phyloP scores from a whole-genome alignment of 306 rosid genomes.

The Pueraria montana region DNA sequence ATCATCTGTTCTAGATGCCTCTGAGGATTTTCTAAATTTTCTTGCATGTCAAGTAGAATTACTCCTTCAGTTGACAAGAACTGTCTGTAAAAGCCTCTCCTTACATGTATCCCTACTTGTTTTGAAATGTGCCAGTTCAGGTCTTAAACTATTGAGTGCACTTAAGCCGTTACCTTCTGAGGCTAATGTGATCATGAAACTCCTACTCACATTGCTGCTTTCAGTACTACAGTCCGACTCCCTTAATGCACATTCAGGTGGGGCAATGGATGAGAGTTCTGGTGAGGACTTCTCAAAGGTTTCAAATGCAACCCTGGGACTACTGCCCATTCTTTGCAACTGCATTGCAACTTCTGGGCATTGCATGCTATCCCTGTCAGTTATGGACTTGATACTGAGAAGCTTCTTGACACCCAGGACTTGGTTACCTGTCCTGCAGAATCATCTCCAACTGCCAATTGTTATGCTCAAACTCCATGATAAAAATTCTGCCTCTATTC shows the following conservation, averaged over 20 bases:
- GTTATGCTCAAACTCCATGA: slow-evolving; percentile 80
- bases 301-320: slow-evolving; percentile 76
- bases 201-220: slow-evolving; percentile 77
- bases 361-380: slow-evolving; percentile 74
- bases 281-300: slow-evolving; percentile 67
- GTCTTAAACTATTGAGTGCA: slow-evolving; percentile 74
- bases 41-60: slow-evolving; percentile 78
- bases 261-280: slow-evolving; percentile 51
- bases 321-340: slow-evolving; percentile 86
- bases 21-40: slow-evolving; percentile 69
- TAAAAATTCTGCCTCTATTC: slow-evolving; percentile 63
- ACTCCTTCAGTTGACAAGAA: slow-evolving; percentile 68
- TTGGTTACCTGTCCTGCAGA: slow-evolving; percentile 86
- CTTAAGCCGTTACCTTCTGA: slow-evolving; percentile 61
- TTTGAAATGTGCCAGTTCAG: slow-evolving; percentile 73
- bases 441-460: slow-evolving; percentile 75
- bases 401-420: slow-evolving; percentile 76
- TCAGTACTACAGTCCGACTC: slow-evolving; percentile 69
- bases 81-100: slow-evolving; percentile 62
- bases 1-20: slow-evolving; percentile 62
- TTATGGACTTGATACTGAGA: slow-evolving; percentile 76
- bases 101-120: slow-evolving; percentile 60
- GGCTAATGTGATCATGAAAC: slow-evolving; percentile 62
- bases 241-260: slow-evolving; percentile 53
- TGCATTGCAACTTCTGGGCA: slow-evolving; percentile 69